Conservation (phyloP, 2,329 filamentous ascomycete genomes). For the Clonostachys rhizophaga region DNA sequence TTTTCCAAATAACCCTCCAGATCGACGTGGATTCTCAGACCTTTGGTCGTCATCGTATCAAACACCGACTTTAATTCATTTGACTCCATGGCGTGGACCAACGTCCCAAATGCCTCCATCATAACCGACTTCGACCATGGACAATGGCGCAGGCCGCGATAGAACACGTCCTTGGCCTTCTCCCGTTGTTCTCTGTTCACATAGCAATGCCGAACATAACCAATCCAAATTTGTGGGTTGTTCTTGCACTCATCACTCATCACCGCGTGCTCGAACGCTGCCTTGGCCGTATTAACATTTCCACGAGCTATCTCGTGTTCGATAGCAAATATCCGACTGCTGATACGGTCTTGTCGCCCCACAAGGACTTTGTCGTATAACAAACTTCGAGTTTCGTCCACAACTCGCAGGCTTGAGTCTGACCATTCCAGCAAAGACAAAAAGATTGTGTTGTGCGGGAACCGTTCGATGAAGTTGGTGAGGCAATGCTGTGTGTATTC, state of each 20-base stretch:
- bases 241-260: constrained; percentile 28
- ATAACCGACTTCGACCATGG: constrained; percentile 44
- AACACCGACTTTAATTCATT: constrained; percentile 44
- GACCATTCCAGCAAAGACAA: constrained; percentile 70
- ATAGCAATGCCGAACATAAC: constrained; percentile 43
- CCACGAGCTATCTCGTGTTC: constrained; percentile 42
- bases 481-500: constrained; percentile 59
- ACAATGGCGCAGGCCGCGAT: constrained; percentile 38
- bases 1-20: constrained; percentile 40
- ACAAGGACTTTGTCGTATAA: constrained; percentile 47
- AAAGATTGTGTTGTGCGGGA: constrained; percentile 74
- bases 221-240: constrained; percentile 40
- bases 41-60: constrained; percentile 40
- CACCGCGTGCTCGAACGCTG: constrained; percentile 49
- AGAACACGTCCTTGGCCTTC: constrained; percentile 42
- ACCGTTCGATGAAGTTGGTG: constrained; percentile 52
- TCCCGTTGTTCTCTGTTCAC: constrained; percentile 26
- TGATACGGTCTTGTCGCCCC: constrained; percentile 30
- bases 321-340: constrained; percentile 43
- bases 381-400: constrained; percentile 70
- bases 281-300: constrained; percentile 41
- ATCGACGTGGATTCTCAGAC: constrained; percentile 44
- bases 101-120: constrained; percentile 45
- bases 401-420: constrained; percentile 65
- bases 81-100: constrained; percentile 36